Evolutionary conservation across 129 eudicot species (phyloP).

Genomic region (Solidago caesia): DNA sequence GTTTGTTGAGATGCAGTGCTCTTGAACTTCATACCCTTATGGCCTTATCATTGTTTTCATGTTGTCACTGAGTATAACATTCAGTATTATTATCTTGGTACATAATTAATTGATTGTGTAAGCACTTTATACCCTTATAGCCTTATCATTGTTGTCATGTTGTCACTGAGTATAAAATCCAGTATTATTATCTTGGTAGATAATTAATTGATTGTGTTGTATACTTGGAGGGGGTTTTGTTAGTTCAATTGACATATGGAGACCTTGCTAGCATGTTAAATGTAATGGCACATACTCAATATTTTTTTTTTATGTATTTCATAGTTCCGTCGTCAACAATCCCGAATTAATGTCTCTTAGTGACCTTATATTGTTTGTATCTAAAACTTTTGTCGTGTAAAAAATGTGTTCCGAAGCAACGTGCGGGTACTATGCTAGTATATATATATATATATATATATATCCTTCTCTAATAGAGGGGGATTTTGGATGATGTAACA

Average conservation of each 20-base stretch:
- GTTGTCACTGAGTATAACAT: background rate
- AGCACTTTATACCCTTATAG: background rate
- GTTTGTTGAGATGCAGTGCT: slow-evolving; percentile 73
- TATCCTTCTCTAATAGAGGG: no score
- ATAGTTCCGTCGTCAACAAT: no score
- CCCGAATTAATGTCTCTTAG: no score
- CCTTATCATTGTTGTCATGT: no score
- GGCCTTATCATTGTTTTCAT: background rate
- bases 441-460: no score
- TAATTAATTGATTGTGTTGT: slow-evolving; percentile 21
- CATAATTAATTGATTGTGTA: no score
- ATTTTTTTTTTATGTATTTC: no score
- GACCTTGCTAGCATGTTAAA: slow-evolving; percentile 97
- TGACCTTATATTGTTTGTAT: no score
- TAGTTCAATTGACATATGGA: slow-evolving; percentile 96
- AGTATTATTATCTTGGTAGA: background rate
- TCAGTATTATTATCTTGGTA: background rate
- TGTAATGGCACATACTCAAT: slow-evolving; percentile 39
- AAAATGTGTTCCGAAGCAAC: no score
- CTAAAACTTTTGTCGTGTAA: no score
- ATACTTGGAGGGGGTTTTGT: slow-evolving; percentile 90
- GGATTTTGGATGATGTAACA: no score
- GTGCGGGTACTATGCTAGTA: no score
- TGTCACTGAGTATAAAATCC: background rate
- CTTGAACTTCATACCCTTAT: background rate